phyloP scores from a whole-genome alignment of 805 yeast genomes.

The Yueomyces sp. region DNA sequence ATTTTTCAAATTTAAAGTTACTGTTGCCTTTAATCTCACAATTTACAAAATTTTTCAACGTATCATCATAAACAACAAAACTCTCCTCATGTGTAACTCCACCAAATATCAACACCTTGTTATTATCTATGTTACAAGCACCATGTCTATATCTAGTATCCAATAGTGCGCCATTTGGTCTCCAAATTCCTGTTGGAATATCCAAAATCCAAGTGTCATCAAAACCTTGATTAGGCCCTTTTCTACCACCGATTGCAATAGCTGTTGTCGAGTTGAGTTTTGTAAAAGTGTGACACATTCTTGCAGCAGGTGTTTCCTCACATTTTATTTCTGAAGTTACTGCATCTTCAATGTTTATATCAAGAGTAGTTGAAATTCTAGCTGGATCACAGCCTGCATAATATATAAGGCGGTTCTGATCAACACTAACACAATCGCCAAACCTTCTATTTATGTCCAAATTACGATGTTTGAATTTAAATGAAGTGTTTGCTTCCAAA shows the following conservation, averaged over 20 bases:
- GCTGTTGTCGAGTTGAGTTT: conserved; percentile 12
- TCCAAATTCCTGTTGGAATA: conserved; percentile 27
- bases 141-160: conserved; percentile 39
- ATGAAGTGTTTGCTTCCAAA: neutral
- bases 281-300: conserved; percentile 49
- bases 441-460: conserved; percentile 10
- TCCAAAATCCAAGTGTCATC: conserved; percentile 31
- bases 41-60: conserved; percentile 8
- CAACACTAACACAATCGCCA: conserved; percentile 9
- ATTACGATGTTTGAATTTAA: neutral
- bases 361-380: conserved; percentile 6
- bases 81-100: conserved; percentile 25
- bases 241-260: conserved; percentile 54
- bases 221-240: conserved; percentile 38
- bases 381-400: conserved; percentile 27
- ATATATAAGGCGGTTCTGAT: conserved; percentile 4
- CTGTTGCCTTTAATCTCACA: neutral
- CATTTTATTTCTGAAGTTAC: conserved; percentile 1
- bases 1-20: conserved; percentile 8
- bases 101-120: conserved; percentile 35
- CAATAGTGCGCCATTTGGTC: conserved; percentile 26
- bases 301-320: conserved; percentile 18
- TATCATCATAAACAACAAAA: conserved; percentile 11
- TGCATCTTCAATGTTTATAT: neutral
- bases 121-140: conserved; percentile 20